A percentile compares a stretch with the other conserved stretches of the same genome.
Evolutionary conservation across 2,329 filamentous ascomycete species (phyloP).

Genomic region (Aspergillus melleus): DNA sequence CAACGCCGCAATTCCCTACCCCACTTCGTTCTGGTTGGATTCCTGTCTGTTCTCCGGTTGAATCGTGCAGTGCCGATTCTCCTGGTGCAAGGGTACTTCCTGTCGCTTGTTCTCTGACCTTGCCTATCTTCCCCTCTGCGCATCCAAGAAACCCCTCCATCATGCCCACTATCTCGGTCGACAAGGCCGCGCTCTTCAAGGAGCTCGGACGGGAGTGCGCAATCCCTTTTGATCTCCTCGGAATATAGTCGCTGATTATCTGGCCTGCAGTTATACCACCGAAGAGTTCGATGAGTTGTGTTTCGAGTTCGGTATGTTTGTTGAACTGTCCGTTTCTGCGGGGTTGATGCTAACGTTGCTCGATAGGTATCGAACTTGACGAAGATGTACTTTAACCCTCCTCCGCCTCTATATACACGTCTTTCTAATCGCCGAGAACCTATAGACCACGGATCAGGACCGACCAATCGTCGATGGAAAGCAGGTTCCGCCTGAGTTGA

Average conservation of each 20-base stretch:
- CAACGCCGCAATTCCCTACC: not conserved
- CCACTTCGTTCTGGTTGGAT: not conserved
- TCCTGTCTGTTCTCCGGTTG: not conserved
- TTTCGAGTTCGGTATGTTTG: conserved; percentile 81
- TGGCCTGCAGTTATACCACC: conserved; percentile 69
- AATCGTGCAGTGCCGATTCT: not conserved
- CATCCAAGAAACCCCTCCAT: conserved; percentile 37
- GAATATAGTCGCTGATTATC: conserved; percentile 17
- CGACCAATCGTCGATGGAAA: conserved; percentile 73
- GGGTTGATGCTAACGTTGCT: conserved; percentile 33
- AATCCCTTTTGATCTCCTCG: not conserved
- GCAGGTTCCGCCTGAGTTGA: conserved; percentile 87
- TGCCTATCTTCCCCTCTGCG: conserved; percentile 7
- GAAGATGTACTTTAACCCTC: conserved; percentile 63
- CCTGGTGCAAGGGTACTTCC: not conserved
- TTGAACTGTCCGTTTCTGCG: conserved; percentile 20
- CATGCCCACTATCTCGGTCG: conserved; percentile 96
- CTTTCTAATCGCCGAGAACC: not conserved
- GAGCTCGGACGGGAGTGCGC: conserved; percentile 82
- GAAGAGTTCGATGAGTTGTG: conserved; percentile 96
- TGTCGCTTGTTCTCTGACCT: not conserved
- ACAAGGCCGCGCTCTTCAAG: conserved; percentile 94
- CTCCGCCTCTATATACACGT: not conserved
- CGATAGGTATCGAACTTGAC: conserved; percentile 79
- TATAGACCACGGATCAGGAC: conserved; percentile 68